A percentile compares a stretch with the other conserved stretches of the same genome.
Conservation (phyloP, 2,329 filamentous ascomycete species). For the Aspergillus ochraceus region DNA sequence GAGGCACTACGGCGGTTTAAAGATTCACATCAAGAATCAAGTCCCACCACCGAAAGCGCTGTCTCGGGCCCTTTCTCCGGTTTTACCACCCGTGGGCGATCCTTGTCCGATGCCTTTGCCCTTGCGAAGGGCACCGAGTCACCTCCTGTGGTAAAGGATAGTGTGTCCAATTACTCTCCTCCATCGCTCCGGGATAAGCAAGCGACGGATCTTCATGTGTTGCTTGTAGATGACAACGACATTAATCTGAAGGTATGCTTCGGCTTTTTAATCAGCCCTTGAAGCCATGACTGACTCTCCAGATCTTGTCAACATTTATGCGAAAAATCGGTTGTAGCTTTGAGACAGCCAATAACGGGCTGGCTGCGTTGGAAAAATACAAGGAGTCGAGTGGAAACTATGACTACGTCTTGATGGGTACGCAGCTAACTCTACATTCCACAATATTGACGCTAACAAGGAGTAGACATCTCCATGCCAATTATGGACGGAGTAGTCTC, state of each 20-base stretch:
- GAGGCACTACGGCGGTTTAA: conserved; percentile 20
- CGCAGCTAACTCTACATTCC: not conserved
- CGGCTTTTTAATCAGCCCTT: too few species aligned
- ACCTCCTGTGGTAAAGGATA: conserved; percentile 16
- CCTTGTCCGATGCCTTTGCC: conserved; percentile 18
- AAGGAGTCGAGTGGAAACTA: conserved; percentile 28
- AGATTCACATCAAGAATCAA: not conserved
- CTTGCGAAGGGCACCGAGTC: conserved; percentile 16
- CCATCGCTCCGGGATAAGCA: conserved; percentile 3
- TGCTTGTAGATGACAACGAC: conserved; percentile 45
- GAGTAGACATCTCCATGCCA: conserved; percentile 47
- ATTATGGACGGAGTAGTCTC: conserved; percentile 46
- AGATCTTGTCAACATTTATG: conserved; percentile 41
- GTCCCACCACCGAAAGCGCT: not conserved
- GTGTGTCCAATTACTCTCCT: conserved; percentile 11
- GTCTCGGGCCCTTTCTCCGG: conserved; percentile 11
- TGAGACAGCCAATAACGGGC: conserved; percentile 40
- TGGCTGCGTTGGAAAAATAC: conserved; percentile 39
- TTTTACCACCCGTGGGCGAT: conserved; percentile 8
- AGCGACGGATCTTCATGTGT: conserved; percentile 22
- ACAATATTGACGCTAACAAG: not conserved
- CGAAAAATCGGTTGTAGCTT: conserved; percentile 37
- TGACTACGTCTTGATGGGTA: conserved; percentile 39
- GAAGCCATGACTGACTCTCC: not conserved
- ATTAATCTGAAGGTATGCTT: conserved; percentile 43